Base-by-base conservation (phyloP, 2,329 filamentous ascomycete genomes). In the Pseudocercospora musae region DNA sequence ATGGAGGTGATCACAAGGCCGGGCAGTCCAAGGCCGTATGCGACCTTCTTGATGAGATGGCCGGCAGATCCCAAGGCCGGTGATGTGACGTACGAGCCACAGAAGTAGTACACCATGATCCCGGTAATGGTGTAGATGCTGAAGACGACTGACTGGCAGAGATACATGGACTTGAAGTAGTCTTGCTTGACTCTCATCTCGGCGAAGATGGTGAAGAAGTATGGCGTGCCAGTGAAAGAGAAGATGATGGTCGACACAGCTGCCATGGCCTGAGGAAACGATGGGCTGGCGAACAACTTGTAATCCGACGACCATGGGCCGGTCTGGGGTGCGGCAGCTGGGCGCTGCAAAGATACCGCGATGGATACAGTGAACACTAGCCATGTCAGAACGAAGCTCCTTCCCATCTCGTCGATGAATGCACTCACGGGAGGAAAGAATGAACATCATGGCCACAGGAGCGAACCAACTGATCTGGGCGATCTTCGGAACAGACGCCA, bases 21-120 rank as follows among this genome's bases (percentile, higher is more conserved):
- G 3, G 68, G 68, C 1, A 71, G 33, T 0, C 68, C 69, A 18
- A 72, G 73, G 8, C 79, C 80, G 59, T 82, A 82, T 54, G 73
- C 74, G 15, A 81, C 70, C 64, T 78, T 81, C 73, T 82, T 82
- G 58, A 80, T 72, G 0, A 69, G 53, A 0, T 40, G 2, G 0
- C 80, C 80, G 1, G 79, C 80, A 29, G 78, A 80, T 1, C 79
- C 81, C 4, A 83, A 74, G 1, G 79, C 79, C 0, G 80, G 81
- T 0, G 79, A 81, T 0, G 80, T 76, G 3, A 83, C 78, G 56
- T 76, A 79, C 0, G 76, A 77, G 0, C 81, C 80, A 62, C 78
- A 81, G 66, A 71, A 82, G 62, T 76, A 77, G 69, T 82, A 82
- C 2, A 82, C 76, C 0, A 81, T 76, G 2, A 74, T 64, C 8